Percentiles rank a stretch among this genome's conserved stretches.
Evolutionary conservation across 768 basidiomycete species (phyloP).

Genomic region (Russula brevipes): DNA sequence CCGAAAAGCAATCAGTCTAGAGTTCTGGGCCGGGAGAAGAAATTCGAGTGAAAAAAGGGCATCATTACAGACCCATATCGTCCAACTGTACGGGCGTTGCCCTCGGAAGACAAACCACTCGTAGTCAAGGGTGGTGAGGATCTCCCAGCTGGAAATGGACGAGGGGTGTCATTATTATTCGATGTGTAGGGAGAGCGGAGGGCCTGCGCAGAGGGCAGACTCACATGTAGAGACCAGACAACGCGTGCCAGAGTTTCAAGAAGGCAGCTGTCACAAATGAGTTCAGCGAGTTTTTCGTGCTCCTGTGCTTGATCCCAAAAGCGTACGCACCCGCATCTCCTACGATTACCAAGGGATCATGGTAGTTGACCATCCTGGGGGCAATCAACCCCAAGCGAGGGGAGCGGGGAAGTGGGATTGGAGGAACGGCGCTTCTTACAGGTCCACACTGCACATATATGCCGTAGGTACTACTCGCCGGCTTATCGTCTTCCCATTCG

Average conservation of each 20-base stretch:
- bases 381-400: background rate
- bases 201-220: background rate
- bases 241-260: background rate
- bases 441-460: no score
- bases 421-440: no score
- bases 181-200: background rate
- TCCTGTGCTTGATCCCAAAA: background rate
- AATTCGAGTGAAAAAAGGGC: background rate
- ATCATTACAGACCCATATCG: background rate
- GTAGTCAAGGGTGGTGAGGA: background rate
- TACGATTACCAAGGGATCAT: background rate
- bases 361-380: background rate
- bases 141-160: background rate
- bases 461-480: no score
- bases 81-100: background rate
- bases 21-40: background rate
- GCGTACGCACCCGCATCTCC: background rate
- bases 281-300: background rate
- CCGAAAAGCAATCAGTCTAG: background rate
- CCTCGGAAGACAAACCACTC: background rate
- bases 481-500: background rate
- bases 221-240: conserved; percentile 1
- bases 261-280: background rate
- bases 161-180: background rate
- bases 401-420: background rate